Base-by-base conservation (phyloP, 2,329 filamentous ascomycete species). In the Aspergillus piperis region DNA sequence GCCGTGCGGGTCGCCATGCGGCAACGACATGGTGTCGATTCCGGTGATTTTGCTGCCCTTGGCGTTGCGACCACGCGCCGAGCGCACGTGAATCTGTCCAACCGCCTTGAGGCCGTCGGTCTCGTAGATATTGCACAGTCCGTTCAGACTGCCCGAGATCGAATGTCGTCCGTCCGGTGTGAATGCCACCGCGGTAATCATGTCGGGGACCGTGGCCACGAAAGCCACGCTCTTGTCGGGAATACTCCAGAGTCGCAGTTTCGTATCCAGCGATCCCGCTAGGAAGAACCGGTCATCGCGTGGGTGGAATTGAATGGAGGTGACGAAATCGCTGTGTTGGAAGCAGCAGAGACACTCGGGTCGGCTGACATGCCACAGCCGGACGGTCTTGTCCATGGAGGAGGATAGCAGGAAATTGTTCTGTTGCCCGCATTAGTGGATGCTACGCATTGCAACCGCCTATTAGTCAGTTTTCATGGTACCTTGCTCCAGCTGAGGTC, bases 21-120 rank as follows among this genome's bases (percentile, higher is more conserved):
- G 86, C 52, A 86, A 81, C 15, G 80, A 76, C 64, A 89, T 87
- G 0, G 92, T 90, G 70, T 94, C 88, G 56, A 99, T 96, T 6
- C 92, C 93, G 0, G 95, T 98, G 67, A 99, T 96, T 74, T 99
- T 99, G 79, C 92, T 96, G 5, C 94, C 94, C 74, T 96, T 97
- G 4, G 93, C 90, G 71, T 97, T 98, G 72, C 92, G 93, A 2
- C 95, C 94, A 61, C 93, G 85, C 0, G 92, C 92, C 0, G 93
- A 97, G 48, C 93, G 88, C n/a, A 97, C 93, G 66, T 96, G 92
- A 30, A 98, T 88, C 72, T 97, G 92, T 1, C 89, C 90, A 66
- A 91, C 86, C 56, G 89, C 86, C 70, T 91, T 95, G 54, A 99
- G 78, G 0, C 92, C 92, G 68, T 98, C 92, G 0, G 95, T 99